Conservation (phyloP, 2,329 filamentous ascomycete species). For the Aureobasidium sp. region DNA sequence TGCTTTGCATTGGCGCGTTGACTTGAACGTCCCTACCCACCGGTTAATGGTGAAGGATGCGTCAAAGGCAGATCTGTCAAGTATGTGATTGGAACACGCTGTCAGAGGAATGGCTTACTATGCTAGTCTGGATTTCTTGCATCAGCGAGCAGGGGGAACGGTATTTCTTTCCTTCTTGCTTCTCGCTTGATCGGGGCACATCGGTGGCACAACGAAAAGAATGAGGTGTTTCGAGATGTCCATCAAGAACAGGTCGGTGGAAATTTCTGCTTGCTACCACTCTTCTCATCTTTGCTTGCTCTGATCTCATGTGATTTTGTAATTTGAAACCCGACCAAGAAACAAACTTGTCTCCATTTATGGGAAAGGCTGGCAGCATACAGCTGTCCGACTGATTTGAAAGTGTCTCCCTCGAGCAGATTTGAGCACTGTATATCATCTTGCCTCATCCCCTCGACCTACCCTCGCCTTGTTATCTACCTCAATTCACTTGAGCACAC, state of each 20-base stretch:
- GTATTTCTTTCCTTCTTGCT: not conserved
- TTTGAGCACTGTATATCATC: not conserved
- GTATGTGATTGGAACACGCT: constrained; percentile 1
- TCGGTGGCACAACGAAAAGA: constrained; percentile 3
- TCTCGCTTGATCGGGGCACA: constrained; percentile 7
- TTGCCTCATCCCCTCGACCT: not conserved
- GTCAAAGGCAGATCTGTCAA: not conserved
- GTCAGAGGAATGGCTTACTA: not conserved
- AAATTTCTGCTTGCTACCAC: not conserved
- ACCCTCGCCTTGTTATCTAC: not conserved
- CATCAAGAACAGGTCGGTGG: constrained; percentile 3
- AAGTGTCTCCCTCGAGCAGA: not conserved
- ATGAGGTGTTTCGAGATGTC: constrained; percentile 1
- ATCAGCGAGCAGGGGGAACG: not conserved
- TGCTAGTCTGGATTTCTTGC: constrained; percentile 1
- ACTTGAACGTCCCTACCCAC: not conserved
- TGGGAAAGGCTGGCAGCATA: constrained; percentile 11
- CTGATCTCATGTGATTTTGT: not conserved
- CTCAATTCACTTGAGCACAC: not conserved
- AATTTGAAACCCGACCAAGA: not conserved
- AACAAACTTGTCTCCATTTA: constrained; percentile 6
- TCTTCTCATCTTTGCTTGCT: not conserved
- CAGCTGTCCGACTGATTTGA: not conserved
- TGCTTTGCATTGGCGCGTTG: constrained; percentile 6
- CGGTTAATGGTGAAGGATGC: not conserved